Conservation (phyloP, 2,329 filamentous ascomycete genomes). For the Calonectria hongkongensis region DNA sequence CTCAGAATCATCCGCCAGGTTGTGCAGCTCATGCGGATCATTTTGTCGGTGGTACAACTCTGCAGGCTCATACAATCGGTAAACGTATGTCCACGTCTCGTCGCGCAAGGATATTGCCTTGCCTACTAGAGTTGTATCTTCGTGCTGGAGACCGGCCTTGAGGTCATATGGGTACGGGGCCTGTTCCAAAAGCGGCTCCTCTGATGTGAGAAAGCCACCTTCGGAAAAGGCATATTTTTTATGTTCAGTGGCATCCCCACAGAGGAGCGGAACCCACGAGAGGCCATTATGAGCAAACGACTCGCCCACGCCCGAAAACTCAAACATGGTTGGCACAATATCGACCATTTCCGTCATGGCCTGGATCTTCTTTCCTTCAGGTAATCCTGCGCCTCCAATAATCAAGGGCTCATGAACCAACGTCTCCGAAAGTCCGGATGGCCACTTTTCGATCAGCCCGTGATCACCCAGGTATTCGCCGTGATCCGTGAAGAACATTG, state of each 20-base stretch:
- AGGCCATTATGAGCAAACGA: constrained; percentile 63
- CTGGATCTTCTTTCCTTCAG: constrained; percentile 56
- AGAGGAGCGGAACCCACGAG: constrained; percentile 58
- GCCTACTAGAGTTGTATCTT: constrained; percentile 64
- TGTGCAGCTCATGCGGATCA: constrained; percentile 63
- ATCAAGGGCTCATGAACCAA: constrained; percentile 66
- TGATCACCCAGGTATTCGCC: constrained; percentile 69
- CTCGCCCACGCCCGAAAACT: constrained; percentile 61
- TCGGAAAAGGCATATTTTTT: constrained; percentile 66
- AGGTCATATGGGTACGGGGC: constrained; percentile 67
- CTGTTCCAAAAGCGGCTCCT: constrained; percentile 67
- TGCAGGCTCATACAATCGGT: constrained; percentile 65
- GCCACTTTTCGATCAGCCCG: constrained; percentile 70
- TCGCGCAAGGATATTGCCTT: constrained; percentile 63
- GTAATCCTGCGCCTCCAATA: constrained; percentile 64
- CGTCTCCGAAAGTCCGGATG: constrained; percentile 64
- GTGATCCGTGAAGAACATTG: constrained; percentile 67
- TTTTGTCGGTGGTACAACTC: constrained; percentile 64
- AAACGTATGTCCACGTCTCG: constrained; percentile 64
- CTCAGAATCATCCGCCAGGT: constrained; percentile 58
- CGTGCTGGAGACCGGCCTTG: constrained; percentile 66
- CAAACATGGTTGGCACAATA: constrained; percentile 65
- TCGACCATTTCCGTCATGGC: constrained; percentile 68
- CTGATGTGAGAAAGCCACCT: constrained; percentile 65
- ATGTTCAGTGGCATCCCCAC: constrained; percentile 52